Conservation (phyloP, 208 protist genomes). For the Leishmania arabica region DNA sequence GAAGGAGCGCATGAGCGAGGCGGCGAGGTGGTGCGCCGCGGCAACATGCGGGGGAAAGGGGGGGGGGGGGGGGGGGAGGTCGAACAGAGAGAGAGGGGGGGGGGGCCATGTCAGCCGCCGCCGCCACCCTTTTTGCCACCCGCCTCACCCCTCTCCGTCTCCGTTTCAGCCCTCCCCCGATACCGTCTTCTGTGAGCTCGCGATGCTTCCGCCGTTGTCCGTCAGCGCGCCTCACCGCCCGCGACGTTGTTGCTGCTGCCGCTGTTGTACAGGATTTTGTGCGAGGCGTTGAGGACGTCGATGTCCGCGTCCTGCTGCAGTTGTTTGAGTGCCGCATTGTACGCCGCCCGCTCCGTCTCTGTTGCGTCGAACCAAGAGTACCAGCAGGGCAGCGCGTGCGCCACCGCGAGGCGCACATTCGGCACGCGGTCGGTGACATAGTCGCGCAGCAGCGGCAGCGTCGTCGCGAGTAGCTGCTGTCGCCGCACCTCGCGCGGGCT, state of each 20-base stretch:
- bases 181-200: not conserved
- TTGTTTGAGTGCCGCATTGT: conserved; percentile 41
- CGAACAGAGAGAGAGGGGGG: too few species aligned
- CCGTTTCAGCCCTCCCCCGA: not conserved
- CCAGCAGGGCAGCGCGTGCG: conserved; percentile 46
- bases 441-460: conserved; percentile 43
- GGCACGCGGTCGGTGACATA: conserved; percentile 61
- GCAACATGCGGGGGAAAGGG: not conserved
- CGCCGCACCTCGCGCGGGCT: conserved; percentile 45
- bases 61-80: too few species aligned
- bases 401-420: conserved; percentile 70
- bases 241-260: not conserved
- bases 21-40: not conserved
- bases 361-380: conserved; percentile 47
- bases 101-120: not conserved
- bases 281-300: conserved; percentile 46
- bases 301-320: conserved; percentile 57
- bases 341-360: conserved; percentile 19
- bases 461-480: conserved; percentile 48
- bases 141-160: not conserved
- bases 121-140: not conserved
- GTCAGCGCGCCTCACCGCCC: not conserved
- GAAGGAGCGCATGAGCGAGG: not conserved
- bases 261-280: conserved; percentile 24
- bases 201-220: not conserved